Conservation (phyloP, 169 alveolate genomes). For the Plasmodium inui region DNA sequence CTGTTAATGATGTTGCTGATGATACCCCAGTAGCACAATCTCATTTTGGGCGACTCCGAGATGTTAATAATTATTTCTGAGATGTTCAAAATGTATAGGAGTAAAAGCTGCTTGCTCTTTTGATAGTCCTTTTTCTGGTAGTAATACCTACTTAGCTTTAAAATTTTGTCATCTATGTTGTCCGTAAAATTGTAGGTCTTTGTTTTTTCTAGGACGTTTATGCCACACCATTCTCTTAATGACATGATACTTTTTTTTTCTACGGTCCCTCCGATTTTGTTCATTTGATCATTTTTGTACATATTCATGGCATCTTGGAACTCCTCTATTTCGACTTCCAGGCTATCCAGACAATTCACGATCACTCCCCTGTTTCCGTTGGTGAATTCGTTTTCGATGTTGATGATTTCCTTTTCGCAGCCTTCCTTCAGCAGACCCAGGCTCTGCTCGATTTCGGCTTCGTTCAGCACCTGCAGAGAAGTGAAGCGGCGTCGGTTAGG, state of each 20-base stretch:
- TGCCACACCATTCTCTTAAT: constrained; percentile 80
- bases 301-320: constrained; percentile 79
- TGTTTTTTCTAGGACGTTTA: constrained; percentile 29
- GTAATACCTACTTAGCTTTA: constrained; percentile 82
- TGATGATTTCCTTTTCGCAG: constrained; percentile 32
- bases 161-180: constrained; percentile 78
- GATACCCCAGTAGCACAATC: constrained; percentile 86
- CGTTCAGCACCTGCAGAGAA: constrained; percentile 48
- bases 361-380: constrained; percentile 73
- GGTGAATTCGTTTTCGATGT: constrained; percentile 64
- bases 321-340: constrained; percentile 73
- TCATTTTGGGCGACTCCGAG: constrained; percentile 79
- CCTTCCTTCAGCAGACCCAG: constrained; percentile 64
- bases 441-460: constrained; percentile 67
- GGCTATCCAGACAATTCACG: constrained; percentile 38
- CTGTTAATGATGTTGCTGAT: constrained; percentile 80
- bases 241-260: constrained; percentile 80
- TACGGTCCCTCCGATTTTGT: constrained; percentile 78
- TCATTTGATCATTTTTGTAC: constrained; percentile 79
- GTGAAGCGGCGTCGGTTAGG: background rate
- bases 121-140: constrained; percentile 82
- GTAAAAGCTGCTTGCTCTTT: constrained; percentile 80
- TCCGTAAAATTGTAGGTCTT: constrained; percentile 71
- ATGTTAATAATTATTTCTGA: constrained; percentile 83
- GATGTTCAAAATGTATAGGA: constrained; percentile 80